phyloP scores from a whole-genome alignment of 108 stramenopile species.

The Cyclotella kingstonii region DNA sequence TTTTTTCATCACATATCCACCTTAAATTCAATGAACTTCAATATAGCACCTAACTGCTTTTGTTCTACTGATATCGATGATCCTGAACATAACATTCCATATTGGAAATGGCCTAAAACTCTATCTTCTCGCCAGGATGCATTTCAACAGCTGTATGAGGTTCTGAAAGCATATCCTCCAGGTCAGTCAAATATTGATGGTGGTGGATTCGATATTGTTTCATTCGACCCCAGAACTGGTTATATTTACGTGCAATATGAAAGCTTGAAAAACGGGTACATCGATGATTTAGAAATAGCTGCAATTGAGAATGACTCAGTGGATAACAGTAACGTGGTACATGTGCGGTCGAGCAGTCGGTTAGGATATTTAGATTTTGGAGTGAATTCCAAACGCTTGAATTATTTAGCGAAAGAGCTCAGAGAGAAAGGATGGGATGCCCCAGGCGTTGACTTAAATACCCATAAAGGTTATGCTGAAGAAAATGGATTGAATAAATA shows the following conservation, averaged over 20 bases:
- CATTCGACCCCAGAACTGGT: slow-evolving; percentile 58
- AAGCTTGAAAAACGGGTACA: slow-evolving; percentile 76
- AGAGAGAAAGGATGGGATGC: slow-evolving; percentile 77
- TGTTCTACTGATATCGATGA: slow-evolving; percentile 78
- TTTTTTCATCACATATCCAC: not conserved
- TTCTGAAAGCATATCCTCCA: slow-evolving; percentile 63
- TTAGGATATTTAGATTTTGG: slow-evolving; percentile 83
- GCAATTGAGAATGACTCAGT: slow-evolving; percentile 24
- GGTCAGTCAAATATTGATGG: slow-evolving; percentile 83
- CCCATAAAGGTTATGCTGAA: slow-evolving; percentile 68
- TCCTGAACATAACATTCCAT: slow-evolving; percentile 69
- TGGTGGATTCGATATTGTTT: slow-evolving; percentile 83
- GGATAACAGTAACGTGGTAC: slow-evolving; percentile 39
- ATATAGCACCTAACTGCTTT: slow-evolving; percentile 82
- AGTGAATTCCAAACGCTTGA: slow-evolving; percentile 82
- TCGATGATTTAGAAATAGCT: slow-evolving; percentile 77
- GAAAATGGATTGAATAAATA: slow-evolving; percentile 62
- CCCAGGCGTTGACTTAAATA: slow-evolving; percentile 56
- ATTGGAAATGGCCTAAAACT: slow-evolving; percentile 57
- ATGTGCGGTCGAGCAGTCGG: slow-evolving; percentile 72
- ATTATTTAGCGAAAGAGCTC: slow-evolving; percentile 65
- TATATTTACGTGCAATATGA: slow-evolving; percentile 85
- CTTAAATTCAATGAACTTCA: not conserved
- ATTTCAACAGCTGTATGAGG: slow-evolving; percentile 59
- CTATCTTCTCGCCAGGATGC: slow-evolving; percentile 45